Conservation (phyloP, 108 stramenopile genomes). For the Conticribra guillardii region DNA sequence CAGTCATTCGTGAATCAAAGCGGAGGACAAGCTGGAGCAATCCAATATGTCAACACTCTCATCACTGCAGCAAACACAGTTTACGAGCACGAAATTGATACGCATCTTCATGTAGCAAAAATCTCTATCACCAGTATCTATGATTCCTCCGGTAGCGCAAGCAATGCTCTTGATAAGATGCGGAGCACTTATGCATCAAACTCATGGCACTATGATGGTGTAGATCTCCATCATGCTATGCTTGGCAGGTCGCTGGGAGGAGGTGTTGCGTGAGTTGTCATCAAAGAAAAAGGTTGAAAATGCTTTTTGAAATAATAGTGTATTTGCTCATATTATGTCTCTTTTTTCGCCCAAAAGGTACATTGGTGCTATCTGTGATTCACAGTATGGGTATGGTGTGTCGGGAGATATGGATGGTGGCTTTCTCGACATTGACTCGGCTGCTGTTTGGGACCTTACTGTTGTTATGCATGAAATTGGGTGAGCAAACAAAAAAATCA, state of each 20-base stretch:
- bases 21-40: slow-evolving; percentile 1
- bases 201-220: neutral
- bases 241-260: slow-evolving; percentile 12
- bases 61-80: slow-evolving; percentile 20
- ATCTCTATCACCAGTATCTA: slow-evolving; percentile 8
- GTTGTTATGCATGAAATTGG: neutral
- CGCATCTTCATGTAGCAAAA: slow-evolving; percentile 14
- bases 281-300: too few species aligned
- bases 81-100: slow-evolving; percentile 28
- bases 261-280: too few species aligned
- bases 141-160: neutral
- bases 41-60: slow-evolving; percentile 20
- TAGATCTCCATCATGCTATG: slow-evolving; percentile 23
- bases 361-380: neutral
- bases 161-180: neutral
- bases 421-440: neutral
- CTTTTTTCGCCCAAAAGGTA: too few species aligned
- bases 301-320: too few species aligned
- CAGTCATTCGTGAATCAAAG: slow-evolving; percentile 2
- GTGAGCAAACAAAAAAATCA: too few species aligned
- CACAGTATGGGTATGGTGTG: neutral
- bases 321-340: too few species aligned
- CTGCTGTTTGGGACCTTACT: neutral
- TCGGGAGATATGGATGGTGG: neutral
- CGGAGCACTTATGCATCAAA: neutral